Evolutionary conservation across 208 protist genomes (phyloP).

Genomic region (Naegleria fowleri): DNA sequence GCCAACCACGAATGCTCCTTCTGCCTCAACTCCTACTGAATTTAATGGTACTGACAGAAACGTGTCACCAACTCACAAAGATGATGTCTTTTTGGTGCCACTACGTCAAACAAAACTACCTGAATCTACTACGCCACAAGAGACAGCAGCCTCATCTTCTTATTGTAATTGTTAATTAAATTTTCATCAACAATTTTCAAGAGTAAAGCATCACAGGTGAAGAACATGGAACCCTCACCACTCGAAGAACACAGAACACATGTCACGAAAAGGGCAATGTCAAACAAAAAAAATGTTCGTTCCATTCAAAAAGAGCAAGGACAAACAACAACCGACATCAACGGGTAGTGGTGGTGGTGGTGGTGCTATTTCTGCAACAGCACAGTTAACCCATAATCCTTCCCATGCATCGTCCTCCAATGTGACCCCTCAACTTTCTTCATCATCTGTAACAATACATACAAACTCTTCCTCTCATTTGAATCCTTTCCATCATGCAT

Average conservation of each 20-base stretch:
- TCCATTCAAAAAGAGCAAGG: neutral
- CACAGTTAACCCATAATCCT: too few species aligned
- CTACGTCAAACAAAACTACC: neutral
- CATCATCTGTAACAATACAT: too few species aligned
- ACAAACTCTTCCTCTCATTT: too few species aligned
- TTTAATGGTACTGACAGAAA: neutral
- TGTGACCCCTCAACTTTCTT: too few species aligned
- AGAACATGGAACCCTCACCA: neutral
- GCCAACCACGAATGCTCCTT: neutral
- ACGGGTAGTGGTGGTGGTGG: too few species aligned
- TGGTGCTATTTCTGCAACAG: too few species aligned
- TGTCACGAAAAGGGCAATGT: neutral
- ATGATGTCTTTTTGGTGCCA: slow-evolving; percentile 3
- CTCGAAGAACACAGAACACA: too few species aligned
- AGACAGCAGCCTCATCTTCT: neutral
- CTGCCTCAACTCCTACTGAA: neutral
- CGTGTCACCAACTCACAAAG: neutral
- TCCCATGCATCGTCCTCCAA: too few species aligned
- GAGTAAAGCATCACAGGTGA: neutral
- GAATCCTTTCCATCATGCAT: too few species aligned
- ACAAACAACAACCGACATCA: neutral
- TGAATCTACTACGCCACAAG: neutral
- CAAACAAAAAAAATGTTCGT: neutral
- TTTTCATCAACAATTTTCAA: neutral
- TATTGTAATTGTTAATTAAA: neutral